Base-by-base conservation (phyloP, 176 grass and related monocot genomes). In the Phoenix dactylifera region DNA sequence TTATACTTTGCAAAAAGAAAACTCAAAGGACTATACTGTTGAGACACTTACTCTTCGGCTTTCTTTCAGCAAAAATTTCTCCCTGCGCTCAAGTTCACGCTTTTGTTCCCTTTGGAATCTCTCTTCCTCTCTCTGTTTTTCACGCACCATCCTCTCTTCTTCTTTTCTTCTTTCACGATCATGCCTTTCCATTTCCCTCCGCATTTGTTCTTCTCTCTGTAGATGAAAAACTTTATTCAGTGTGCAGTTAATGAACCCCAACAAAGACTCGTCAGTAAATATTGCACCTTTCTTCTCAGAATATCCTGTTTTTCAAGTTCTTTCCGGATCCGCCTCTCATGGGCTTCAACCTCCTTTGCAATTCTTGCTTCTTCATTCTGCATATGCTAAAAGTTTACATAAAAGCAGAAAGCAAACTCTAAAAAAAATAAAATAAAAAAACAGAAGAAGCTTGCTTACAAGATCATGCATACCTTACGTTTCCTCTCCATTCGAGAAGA, bases 301-400 rank as follows among this genome's bases (percentile, higher is more conserved):
- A 91, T 61, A 72, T 98, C 84, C 68, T 98, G 87, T 67, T 92
- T 98, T 73, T 98, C 93, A 5, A 98, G 68, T 54, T 98, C 87
- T 73, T 82, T 98, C 82, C 84, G 88, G 35, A 98, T 88, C 60
- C 76, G 59, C 52, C 80, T 97, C 77, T 98, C 93, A 78, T 92
- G 84, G 60, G 76, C 81, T 74, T 92, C 93, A 70, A 88, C 93
- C 71, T 98, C 93, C 78, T 85, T 98, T 7, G 73, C 84, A 54
- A 88, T 88, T 77, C 83, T 98, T 1, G 78, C 79, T 76, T 98
- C 87, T 73, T 98, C 93, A 17, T n/a, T 84, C 86, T 85, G 63
- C 68, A 76, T 55, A 63, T 69, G 25, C 24, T 19, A 22, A 53
- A 72, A 62, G 17, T 18, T 53, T 5, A 29, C 4, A 29, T 20